These are phyloP conservation scores for Phanerodontia chrysosporium DNA, from an alignment of 768 basidiomycete genomes.

Conservation along the genomic window DNA sequence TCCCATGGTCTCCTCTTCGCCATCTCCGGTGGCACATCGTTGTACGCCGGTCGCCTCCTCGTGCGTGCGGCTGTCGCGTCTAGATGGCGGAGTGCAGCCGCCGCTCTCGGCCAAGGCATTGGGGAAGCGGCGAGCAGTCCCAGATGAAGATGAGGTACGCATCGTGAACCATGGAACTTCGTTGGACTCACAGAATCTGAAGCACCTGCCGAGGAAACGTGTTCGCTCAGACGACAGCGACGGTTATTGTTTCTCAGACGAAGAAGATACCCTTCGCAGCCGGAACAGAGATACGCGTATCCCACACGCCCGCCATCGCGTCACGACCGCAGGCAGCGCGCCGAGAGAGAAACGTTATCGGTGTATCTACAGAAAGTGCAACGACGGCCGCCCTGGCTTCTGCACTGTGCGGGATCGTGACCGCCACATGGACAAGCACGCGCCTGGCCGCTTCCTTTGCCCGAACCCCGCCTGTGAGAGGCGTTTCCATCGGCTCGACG, in stretches of 20 bases:
- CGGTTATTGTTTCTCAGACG: not conserved
- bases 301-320: not conserved
- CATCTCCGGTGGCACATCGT: too few relatives aligned
- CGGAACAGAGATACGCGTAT: too few relatives aligned
- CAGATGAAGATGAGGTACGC: not conserved
- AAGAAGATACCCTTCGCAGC: too few relatives aligned
- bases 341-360: too few relatives aligned
- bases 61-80: not conserved
- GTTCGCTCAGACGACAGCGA: not conserved
- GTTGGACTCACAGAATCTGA: not conserved
- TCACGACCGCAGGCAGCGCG: not conserved
- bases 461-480: not conserved
- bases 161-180: not conserved
- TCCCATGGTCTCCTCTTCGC: too few relatives aligned
- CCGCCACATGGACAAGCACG: slow-evolving; percentile 6
- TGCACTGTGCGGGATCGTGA: not conserved
- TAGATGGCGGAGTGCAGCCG: not conserved
- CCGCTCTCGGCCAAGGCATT: not conserved
- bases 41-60: too few relatives aligned
- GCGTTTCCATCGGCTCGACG: not conserved
- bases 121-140: not conserved
- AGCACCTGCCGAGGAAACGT: not conserved
- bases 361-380: not conserved
- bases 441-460: not conserved
- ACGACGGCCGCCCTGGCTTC: not conserved